Evolutionary conservation across 106 monocot species (phyloP), one percentile per base, ranked within the genome.

Genomic region (Vanilla planifolia): DNA sequence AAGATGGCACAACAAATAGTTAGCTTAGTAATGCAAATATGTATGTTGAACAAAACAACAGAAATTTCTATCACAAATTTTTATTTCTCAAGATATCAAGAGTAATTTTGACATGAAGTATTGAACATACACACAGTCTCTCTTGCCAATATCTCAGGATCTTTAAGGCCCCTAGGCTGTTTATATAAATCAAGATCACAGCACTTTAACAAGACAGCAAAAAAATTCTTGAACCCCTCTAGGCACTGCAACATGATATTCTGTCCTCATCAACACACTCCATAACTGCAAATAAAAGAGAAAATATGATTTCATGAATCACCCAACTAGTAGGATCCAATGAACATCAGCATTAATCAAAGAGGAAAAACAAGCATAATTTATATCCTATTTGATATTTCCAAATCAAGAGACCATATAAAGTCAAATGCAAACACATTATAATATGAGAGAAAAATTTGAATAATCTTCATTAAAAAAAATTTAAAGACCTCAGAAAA

Each of bases 171-270:
- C 44, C 77, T 85, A 10, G 51, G 34, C 35, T 74, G 80, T 60
- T 65, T 85, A 41, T 68, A 69, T 17, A 51, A 20, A 58, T 85
- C 80, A 22, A 85, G 48, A 52, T 74, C 73, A 47, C 80, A 85
- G 55, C 80, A 80, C 67, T 70, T 81, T 53, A 77, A 55, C 45
- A 85, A 46, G 26, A 43, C 55, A 59, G 64, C 59, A 66, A 52
- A 59, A 22, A 81, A 68, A 17, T 80, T 80, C 67, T 71, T 80
- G 60, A 73, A 39, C 15, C 76, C 69, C 14, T 77, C 85, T 64
- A 76, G 36, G 73, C 73, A 85, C 68, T 80, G 75, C 77, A 85
- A 72, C 85, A 85, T 85, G 71, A 68, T 81, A 68, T 36, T 62
- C 41, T 51, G 8, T 39, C 36, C 64, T 50, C 64, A 48, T 50